Evolutionary conservation across 768 basidiomycete species (phyloP), one percentile per base, ranked within the genome.

Genomic region (Calocybe indica): DNA sequence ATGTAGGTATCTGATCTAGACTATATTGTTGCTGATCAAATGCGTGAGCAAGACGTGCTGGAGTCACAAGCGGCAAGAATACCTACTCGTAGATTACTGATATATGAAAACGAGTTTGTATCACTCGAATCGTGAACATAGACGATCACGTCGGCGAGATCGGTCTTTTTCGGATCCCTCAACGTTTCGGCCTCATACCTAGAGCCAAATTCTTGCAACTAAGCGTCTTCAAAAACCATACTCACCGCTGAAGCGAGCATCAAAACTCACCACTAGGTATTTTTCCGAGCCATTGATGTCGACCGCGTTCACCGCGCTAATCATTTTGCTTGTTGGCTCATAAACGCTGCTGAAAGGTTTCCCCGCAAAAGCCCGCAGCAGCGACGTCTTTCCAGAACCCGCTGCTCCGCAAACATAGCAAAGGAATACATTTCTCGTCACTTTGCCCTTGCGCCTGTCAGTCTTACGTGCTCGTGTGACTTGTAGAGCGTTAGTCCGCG

Each of bases 51-150:
- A 49, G 37, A n/a, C 15, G 31, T 10, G 45, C 13, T 48, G 13
- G 31, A 46, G 28, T 14, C 4, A 45, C 32, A 14, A 22, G 22
- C 22, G 34, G 33, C 5, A 37, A 40, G 46, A 30, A 41, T 7
- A 46, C 64, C 56, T 62, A 95, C 93, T 63, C 95, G 80, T 58
- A 97, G 71, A 69, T 95, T 96, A 57, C 92, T 94, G 63, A 99
- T 92, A 68, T 98, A 96, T 40, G 92, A 94, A 64, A 99, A 99
- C 7, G 92, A 96, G 68, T 99, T 98, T 36, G 95, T 97, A 62
- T 99, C 95, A 61, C 91, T 93, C 40, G 94, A 97, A 67, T 99
- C 95, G 59, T 97, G 84, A 31, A 97, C 92, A 62, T 95, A 97
- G 53, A 94, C 79, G 51, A 97, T 88, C 37, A 97, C 90, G 66